A percentile compares a stretch with the other conserved stretches of the same genome.
Evolutionary conservation across 257 asterid genomes (phyloP).

Genomic region (Primulina eburnea): DNA sequence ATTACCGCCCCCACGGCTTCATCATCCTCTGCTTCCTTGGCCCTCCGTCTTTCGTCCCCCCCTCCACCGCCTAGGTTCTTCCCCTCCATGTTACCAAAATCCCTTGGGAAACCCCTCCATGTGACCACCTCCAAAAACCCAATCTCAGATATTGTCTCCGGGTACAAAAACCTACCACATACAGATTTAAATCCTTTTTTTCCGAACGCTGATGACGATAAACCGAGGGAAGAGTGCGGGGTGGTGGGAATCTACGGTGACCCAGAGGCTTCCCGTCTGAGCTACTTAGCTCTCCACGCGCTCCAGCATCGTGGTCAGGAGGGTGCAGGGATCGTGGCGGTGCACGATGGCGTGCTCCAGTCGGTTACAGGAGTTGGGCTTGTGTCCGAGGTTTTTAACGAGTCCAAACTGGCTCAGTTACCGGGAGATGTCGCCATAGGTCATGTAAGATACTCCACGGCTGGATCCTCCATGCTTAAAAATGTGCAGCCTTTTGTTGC

Average conservation of each 20-base stretch:
- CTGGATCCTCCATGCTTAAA: conserved; percentile 89
- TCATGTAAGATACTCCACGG: conserved; percentile 90
- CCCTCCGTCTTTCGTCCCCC: conserved; percentile 26
- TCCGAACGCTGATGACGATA: conserved; percentile 43
- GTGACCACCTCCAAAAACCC: conserved; percentile 51
- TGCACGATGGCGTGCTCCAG: conserved; percentile 58
- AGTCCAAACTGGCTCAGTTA: conserved; percentile 64
- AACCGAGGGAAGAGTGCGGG: conserved; percentile 91
- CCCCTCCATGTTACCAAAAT: conserved; percentile 19
- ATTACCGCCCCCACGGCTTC: conserved; percentile 31
- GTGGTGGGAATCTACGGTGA: conserved; percentile 93
- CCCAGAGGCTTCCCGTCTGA: conserved; percentile 83
- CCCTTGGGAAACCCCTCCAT: conserved; percentile 35
- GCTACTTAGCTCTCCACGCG: conserved; percentile 81
- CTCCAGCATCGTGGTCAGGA: conserved; percentile 97
- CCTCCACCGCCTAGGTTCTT: conserved; percentile 20
- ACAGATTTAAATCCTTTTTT: background rate
- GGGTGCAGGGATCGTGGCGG: conserved; percentile 89
- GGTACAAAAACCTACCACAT: background rate
- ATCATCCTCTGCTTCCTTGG: conserved; percentile 29
- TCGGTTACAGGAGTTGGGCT: conserved; percentile 82
- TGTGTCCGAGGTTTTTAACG: conserved; percentile 75
- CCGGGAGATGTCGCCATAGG: conserved; percentile 91
- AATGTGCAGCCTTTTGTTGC: conserved; percentile 97
- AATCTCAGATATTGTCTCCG: conserved; percentile 37